Evolutionary conservation across 768 basidiomycete genomes (phyloP), one percentile per base, ranked within the genome.

Genomic region (Pisolithus marmoratus): DNA sequence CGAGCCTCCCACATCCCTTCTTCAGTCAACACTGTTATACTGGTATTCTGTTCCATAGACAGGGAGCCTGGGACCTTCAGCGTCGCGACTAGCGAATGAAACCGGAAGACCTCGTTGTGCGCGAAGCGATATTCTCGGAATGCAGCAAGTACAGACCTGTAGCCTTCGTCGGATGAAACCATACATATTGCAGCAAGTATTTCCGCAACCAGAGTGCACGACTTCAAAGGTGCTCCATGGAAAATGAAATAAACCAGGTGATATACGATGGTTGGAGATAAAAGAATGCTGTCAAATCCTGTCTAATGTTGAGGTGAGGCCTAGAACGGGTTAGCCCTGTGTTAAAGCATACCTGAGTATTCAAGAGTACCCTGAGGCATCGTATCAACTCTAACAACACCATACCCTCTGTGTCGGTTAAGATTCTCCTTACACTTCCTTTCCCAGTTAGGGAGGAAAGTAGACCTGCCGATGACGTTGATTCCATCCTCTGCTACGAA

Each of bases 171-270:
- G 5, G 78, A 67, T 2, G 87, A 85, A 20, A 95, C 72, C 20
- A 90, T 75, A 62, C 90, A 91, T 38, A 94, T 80, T 0, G 87
- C 94, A 1, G 90, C 89, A 9, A 97, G 77, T 24, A 94, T 74
- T 58, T 94, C 90, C 4, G 85, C 82, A 0, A 80, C 76, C 22
- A 89, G 73, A 0, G 81, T 77, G 52, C 87, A 81, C 8, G 89
- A 70, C 64, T 87, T 93, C 48, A 78, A 70, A 9, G 85, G 83
- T 0, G 84, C 73, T 2, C 74, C 74, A 56, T 85, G 79, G 12
- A 94, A 75, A 14, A 46, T 36, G 1, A 84, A 78, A 60, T 87
- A 87, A 15, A 83, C 73, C 57, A 94, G 80, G 56, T 88, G 81
- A 1, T 82, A 84, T 54, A 94, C 76, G 29, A 90, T 72, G 0